Conservation (phyloP, 2,329 filamentous ascomycete genomes). For the Botrytis paeoniae region DNA sequence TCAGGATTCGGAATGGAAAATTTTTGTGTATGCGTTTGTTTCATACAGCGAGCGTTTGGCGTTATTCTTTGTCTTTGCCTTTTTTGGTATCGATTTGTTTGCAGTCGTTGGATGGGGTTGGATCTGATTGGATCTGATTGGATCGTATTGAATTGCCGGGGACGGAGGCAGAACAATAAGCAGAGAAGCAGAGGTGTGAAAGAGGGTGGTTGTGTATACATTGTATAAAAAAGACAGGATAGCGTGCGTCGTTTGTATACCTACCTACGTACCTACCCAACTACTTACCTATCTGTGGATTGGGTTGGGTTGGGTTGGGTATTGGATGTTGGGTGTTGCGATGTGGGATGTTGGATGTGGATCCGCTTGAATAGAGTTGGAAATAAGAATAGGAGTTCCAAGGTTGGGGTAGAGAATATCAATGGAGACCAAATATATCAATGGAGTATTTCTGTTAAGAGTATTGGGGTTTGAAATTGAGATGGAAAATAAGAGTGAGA, state of each 20-base stretch:
- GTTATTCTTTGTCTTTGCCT: background rate
- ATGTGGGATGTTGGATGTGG: no score
- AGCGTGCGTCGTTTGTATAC: background rate
- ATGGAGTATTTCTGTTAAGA: background rate
- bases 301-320: background rate
- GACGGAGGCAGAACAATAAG: background rate
- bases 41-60: background rate
- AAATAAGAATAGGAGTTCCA: background rate
- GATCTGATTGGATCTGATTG: background rate
- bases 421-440: background rate
- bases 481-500: no score
- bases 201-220: background rate
- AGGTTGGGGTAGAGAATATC: background rate
- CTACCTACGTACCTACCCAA: background rate
- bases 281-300: background rate
- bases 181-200: background rate
- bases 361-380: background rate
- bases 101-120: background rate
- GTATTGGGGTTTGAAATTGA: no score
- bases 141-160: background rate
- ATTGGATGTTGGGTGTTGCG: background rate
- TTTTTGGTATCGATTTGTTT: background rate
- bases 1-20: background rate
- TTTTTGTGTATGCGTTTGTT: background rate
- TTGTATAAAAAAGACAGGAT: background rate